Conservation (phyloP, 2,329 filamentous ascomycete species). For the Xylariaceae sp. region DNA sequence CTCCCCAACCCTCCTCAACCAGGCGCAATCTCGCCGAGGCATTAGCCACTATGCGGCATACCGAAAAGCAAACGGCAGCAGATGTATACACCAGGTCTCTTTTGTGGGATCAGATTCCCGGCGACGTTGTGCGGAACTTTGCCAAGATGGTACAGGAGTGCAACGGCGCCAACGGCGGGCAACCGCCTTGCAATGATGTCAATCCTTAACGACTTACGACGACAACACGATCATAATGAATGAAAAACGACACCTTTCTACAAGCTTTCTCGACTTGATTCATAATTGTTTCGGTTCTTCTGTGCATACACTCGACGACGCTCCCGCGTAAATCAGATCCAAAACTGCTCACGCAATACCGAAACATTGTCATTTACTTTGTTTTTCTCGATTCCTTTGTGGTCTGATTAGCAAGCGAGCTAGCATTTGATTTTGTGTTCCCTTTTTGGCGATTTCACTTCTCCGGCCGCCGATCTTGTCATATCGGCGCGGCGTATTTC, state of each 20-base stretch:
- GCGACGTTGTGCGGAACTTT: constrained; percentile 91
- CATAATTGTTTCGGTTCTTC: constrained; percentile 39
- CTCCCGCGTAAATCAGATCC: constrained; percentile 43
- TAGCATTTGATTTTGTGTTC: constrained; percentile 44
- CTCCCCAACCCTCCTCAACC: constrained; percentile 58
- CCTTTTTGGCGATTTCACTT: constrained; percentile 28
- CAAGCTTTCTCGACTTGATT: constrained; percentile 6
- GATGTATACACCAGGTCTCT: constrained; percentile 93
- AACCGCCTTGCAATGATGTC: constrained; percentile 50
- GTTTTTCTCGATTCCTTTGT: constrained; percentile 37
- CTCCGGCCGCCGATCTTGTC: constrained; percentile 2
- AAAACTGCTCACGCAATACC: constrained; percentile 43
- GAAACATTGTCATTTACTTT: constrained; percentile 41
- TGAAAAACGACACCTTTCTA: constrained; percentile 26
- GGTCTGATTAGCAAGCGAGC: constrained; percentile 45
- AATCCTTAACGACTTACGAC: constrained; percentile 50
- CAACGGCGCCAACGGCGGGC: constrained; percentile 55
- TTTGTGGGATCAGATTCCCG: constrained; percentile 91
- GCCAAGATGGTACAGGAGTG: constrained; percentile 86
- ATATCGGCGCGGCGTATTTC: constrained; percentile 18
- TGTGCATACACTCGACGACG: constrained; percentile 41
- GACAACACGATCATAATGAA: constrained; percentile 44
- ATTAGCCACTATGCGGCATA: constrained; percentile 77
- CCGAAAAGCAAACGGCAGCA: constrained; percentile 74
- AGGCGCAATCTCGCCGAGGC: constrained; percentile 80